A percentile compares a stretch with the other conserved stretches of the same genome.
phyloP scores from a whole-genome alignment of 768 basidiomycete species.

The Multifurca ochricompacta region DNA sequence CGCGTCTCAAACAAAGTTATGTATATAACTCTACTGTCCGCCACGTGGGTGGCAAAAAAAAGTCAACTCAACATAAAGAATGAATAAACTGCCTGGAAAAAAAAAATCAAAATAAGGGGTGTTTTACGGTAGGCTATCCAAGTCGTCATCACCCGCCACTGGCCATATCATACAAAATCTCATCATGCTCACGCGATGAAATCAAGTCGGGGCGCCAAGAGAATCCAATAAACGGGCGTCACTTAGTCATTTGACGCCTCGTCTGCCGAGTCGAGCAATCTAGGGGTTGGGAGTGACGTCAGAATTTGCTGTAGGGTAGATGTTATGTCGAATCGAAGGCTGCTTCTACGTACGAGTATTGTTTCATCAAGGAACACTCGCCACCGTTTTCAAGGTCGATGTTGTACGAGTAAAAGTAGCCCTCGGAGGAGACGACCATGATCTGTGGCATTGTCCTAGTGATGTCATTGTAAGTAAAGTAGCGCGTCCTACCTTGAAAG shows the following conservation, averaged over 20 bases:
- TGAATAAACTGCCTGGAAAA: too few relatives aligned
- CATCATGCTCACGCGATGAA: too few relatives aligned
- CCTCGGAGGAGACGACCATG: constrained; percentile 94
- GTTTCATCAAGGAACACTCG: constrained; percentile 91
- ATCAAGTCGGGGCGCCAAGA: neutral
- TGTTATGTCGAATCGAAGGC: too few relatives aligned
- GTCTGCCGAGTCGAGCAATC: constrained; percentile 25
- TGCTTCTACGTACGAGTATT: constrained; percentile 70
- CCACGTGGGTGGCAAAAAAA: too few relatives aligned
- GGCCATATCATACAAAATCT: constrained; percentile 15
- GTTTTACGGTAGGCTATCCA: constrained; percentile 5
- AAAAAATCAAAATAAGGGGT: constrained; percentile 7
- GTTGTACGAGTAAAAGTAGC: constrained; percentile 91
- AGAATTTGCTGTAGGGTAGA: neutral
- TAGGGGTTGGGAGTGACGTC: constrained; percentile 4
- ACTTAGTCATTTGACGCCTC: constrained; percentile 18
- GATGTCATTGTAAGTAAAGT: neutral
- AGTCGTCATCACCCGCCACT: neutral
- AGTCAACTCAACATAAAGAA: too few relatives aligned
- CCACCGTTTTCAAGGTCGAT: constrained; percentile 96
- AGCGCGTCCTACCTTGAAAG: neutral
- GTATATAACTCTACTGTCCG: too few relatives aligned
- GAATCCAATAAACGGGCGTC: neutral
- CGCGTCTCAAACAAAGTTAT: too few relatives aligned
- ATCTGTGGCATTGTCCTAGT: constrained; percentile 87